Percentiles rank a stretch among this genome's conserved stretches.
Conservation (phyloP, 805 yeast genomes). For the Naumovozyma dairenensis region DNA sequence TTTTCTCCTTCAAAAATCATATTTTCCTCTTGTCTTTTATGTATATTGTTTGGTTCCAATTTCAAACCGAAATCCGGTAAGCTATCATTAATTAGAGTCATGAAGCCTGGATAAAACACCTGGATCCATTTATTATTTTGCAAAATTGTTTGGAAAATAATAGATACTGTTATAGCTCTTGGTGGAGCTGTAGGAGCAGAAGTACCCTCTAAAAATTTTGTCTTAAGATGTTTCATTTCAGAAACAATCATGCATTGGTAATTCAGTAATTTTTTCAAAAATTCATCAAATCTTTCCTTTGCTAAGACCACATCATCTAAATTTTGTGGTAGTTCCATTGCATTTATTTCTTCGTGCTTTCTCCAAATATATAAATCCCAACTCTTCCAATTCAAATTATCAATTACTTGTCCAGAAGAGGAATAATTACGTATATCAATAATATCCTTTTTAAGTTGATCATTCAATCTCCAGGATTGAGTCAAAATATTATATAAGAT, state of each 20-base stretch:
- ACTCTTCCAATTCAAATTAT: slow-evolving; percentile 6
- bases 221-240: slow-evolving; percentile 13
- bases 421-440: neutral
- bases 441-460: neutral
- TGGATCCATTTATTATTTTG: slow-evolving; percentile 9
- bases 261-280: slow-evolving; percentile 10
- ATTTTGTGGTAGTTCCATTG: slow-evolving; percentile 4
- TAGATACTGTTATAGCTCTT: slow-evolving; percentile 8
- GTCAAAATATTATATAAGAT: slow-evolving; percentile 13
- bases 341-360: slow-evolving; percentile 6
- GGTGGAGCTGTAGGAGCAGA: neutral
- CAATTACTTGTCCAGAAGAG: neutral
- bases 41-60: neutral
- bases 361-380: slow-evolving; percentile 19
- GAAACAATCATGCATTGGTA: slow-evolving; percentile 11
- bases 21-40: neutral
- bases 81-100: slow-evolving; percentile 2
- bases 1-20: slow-evolving; percentile 1
- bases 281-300: slow-evolving; percentile 13
- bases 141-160: slow-evolving; percentile 10
- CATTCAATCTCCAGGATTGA: slow-evolving; percentile 7
- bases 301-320: slow-evolving; percentile 6
- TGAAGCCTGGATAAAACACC: slow-evolving; percentile 16
- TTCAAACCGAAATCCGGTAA: slow-evolving; percentile 1
- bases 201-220: slow-evolving; percentile 3